Percentiles rank a stretch among this genome's conserved stretches.
Evolutionary conservation across 129 eudicot species (phyloP).

Genomic region (Artemisia tridentata): DNA sequence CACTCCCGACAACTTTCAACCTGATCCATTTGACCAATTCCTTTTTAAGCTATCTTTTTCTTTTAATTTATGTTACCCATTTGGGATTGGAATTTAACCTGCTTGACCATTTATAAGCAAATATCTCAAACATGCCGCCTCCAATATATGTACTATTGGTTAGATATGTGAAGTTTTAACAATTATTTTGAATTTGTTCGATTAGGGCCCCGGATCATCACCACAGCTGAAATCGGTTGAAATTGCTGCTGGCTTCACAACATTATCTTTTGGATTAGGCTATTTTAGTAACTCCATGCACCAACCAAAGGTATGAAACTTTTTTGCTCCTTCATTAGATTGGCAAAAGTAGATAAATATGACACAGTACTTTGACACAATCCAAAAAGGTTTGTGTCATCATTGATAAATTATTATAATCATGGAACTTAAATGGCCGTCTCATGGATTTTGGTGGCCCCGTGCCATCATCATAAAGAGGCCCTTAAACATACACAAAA

Average conservation of each 20-base stretch:
- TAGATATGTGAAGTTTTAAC: not conserved
- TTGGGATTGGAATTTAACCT: not conserved
- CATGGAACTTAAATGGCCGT: no score
- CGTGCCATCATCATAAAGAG: no score
- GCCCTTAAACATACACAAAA: no score
- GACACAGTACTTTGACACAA: not conserved
- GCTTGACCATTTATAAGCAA: not conserved
- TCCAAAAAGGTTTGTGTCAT: not conserved
- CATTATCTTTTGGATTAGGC: constrained; percentile 89
- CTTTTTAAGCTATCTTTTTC: no score
- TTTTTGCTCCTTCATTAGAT: not conserved
- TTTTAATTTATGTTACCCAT: no score
- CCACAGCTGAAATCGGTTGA: constrained; percentile 76
- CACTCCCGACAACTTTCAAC: not conserved
- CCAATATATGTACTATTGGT: not conserved
- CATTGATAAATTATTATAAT: no score
- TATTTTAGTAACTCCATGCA: constrained; percentile 81
- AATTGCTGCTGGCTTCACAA: constrained; percentile 73
- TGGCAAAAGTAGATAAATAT: not conserved
- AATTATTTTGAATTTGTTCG: constrained; percentile 6
- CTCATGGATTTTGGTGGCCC: no score
- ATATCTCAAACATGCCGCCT: not conserved
- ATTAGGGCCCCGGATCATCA: constrained; percentile 41
- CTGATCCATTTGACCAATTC: no score
- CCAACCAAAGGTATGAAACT: constrained; percentile 70